These are phyloP conservation scores for Daldinia childiae DNA, from an alignment of 495 filamentous ascomycete species.

Conservation along the genomic window DNA sequence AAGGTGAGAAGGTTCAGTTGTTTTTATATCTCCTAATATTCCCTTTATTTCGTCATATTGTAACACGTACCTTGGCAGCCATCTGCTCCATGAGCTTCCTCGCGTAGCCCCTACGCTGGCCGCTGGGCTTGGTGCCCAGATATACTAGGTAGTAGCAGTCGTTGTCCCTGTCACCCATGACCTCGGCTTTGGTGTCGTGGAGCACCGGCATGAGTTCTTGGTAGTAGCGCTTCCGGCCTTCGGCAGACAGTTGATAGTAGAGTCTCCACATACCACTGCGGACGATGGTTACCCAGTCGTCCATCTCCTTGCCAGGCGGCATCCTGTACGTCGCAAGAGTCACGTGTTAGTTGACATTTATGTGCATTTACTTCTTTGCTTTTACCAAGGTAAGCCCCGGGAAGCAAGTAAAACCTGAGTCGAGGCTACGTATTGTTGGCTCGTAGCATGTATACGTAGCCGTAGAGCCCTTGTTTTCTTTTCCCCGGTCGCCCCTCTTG, in stretches of 20 bases:
- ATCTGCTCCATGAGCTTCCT: slow-evolving; percentile 73
- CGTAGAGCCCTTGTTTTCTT: slow-evolving; percentile 28
- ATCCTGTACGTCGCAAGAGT: slow-evolving; percentile 62
- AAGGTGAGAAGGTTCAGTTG: not conserved
- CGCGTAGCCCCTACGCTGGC: slow-evolving; percentile 74
- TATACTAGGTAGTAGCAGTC: slow-evolving; percentile 81
- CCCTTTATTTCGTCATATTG: not conserved
- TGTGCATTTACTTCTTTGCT: slow-evolving; percentile 1
- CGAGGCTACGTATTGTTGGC: slow-evolving; percentile 24
- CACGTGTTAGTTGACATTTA: slow-evolving; percentile 29
- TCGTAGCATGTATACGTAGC: slow-evolving; percentile 24
- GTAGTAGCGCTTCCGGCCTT: slow-evolving; percentile 78
- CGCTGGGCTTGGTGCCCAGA: slow-evolving; percentile 73
- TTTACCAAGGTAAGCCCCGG: slow-evolving; percentile 25
- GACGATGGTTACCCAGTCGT: slow-evolving; percentile 73
- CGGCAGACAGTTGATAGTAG: slow-evolving; percentile 72
- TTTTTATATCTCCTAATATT: not conserved
- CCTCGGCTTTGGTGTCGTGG: slow-evolving; percentile 72
- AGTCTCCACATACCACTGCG: slow-evolving; percentile 78
- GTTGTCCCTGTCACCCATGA: slow-evolving; percentile 70
- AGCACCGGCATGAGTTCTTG: slow-evolving; percentile 79
- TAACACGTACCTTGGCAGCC: slow-evolving; percentile 64
- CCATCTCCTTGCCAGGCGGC: slow-evolving; percentile 77
- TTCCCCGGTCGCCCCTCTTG: slow-evolving; percentile 32
- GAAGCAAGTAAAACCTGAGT: slow-evolving; percentile 28